Conservation (phyloP, 2,329 filamentous ascomycete species). For the Apiospora sp. region DNA sequence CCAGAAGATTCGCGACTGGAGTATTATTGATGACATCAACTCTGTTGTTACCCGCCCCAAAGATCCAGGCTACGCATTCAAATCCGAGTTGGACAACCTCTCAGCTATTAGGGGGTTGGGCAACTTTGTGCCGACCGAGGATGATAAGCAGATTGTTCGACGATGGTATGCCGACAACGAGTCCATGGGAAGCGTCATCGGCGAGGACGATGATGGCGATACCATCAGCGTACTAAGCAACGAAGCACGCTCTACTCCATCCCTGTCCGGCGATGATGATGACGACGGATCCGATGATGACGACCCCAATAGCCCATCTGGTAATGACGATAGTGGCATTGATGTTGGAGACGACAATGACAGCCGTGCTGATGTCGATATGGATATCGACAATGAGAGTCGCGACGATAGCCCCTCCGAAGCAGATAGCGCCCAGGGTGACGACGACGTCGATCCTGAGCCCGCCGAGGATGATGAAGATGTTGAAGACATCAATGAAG, state of each 20-base stretch:
- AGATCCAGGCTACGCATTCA: constrained; percentile 22
- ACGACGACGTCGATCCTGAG: constrained; percentile 26
- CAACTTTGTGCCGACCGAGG: constrained; percentile 30
- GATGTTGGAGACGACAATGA: neutral
- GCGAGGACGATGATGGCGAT: neutral
- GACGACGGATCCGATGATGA: neutral
- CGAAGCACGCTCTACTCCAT: neutral
- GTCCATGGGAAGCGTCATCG: neutral
- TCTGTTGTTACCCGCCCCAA: constrained; percentile 37
- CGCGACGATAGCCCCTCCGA: neutral
- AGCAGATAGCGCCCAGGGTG: neutral
- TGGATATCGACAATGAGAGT: neutral
- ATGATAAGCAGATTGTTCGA: constrained; percentile 33
- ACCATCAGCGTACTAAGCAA: neutral
- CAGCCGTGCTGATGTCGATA: neutral
- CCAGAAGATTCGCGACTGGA: constrained; percentile 41
- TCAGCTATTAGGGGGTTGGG: constrained; percentile 29
- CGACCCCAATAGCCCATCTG: neutral
- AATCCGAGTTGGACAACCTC: constrained; percentile 38
- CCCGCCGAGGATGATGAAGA: neutral
- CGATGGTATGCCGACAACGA: constrained; percentile 35
- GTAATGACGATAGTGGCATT: neutral
- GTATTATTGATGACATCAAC: constrained; percentile 44
- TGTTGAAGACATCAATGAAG: neutral
- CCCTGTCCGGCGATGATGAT: neutral